A percentile compares a stretch with the other conserved stretches of the same genome.
Conservation (phyloP, 176 grass and related monocot genomes). For the Chrysopogon serrulatus region DNA sequence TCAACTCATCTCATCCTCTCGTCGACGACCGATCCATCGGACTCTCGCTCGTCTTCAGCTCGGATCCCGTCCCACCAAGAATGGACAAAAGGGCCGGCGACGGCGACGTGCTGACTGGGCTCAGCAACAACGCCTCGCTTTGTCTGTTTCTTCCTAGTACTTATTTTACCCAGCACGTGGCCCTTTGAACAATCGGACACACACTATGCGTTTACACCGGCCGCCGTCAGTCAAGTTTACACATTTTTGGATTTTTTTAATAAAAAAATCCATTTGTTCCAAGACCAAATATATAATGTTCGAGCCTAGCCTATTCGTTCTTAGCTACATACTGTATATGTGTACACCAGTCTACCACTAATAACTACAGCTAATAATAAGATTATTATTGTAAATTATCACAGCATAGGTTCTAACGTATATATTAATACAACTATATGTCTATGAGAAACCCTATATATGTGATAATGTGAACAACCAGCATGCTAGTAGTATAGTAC, state of each 20-base stretch:
- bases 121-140: background rate
- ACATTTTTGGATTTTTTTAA: background rate
- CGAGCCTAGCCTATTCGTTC: no score
- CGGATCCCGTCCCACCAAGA: background rate
- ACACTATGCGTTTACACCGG: slow-evolving; percentile 1
- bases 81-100: background rate
- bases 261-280: no score
- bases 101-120: slow-evolving; percentile 19
- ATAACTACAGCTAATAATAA: no score
- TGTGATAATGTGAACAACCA: no score
- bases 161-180: background rate
- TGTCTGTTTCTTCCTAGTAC: background rate
- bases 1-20: background rate
- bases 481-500: background rate
- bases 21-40: no score
- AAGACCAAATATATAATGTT: no score
- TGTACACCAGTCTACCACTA: no score
- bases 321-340: no score
- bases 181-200: background rate
- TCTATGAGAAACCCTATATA: no score
- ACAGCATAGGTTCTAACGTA: no score
- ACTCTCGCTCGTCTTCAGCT: background rate
- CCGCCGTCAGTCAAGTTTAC: background rate
- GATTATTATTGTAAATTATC: no score
- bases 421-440: no score